These are phyloP conservation scores for Cyathus striatus DNA, from an alignment of 768 basidiomycete species.

Conservation along the genomic window DNA sequence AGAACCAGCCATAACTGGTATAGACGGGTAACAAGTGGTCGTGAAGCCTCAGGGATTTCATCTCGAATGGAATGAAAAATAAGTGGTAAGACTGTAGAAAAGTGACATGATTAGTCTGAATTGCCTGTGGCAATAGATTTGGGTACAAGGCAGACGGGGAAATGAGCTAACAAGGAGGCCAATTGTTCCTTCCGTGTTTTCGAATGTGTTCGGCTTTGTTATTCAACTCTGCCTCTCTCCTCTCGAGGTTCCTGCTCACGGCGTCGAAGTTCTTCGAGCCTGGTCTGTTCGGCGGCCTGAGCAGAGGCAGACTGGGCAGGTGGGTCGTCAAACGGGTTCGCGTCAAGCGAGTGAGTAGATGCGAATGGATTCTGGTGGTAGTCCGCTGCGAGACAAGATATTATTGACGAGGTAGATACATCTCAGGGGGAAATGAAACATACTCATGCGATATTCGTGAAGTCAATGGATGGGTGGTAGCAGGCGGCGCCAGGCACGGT, in stretches of 20 bases:
- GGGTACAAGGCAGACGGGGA: not conserved
- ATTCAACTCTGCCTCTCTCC: constrained; percentile 71
- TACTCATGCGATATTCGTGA: constrained; percentile 26
- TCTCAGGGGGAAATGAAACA: constrained; percentile 7
- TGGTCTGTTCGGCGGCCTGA: constrained; percentile 28
- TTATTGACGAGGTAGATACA: constrained; percentile 8
- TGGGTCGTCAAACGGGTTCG: constrained; percentile 90
- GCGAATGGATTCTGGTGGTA: constrained; percentile 76
- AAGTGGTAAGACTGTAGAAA: constrained; percentile 77
- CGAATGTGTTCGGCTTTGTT: constrained; percentile 66
- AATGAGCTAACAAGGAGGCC: constrained; percentile 75
- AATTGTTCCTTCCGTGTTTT: constrained; percentile 84
- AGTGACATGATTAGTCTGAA: constrained; percentile 11
- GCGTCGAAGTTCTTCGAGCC: constrained; percentile 62
- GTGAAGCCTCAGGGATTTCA: constrained; percentile 82
- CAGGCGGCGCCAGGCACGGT: not conserved
- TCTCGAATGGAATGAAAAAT: constrained; percentile 91
- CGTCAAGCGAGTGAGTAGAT: constrained; percentile 78
- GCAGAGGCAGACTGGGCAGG: constrained; percentile 24
- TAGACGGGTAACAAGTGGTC: constrained; percentile 75
- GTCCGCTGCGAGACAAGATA: constrained; percentile 16
- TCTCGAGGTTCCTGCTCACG: constrained; percentile 80
- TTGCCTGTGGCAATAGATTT: constrained; percentile 6
- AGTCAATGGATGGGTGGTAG: not conserved
- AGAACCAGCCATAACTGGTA: constrained; percentile 96